Conservation (phyloP, 495 filamentous ascomycete species). For the Beverwykella pulmonaria region DNA sequence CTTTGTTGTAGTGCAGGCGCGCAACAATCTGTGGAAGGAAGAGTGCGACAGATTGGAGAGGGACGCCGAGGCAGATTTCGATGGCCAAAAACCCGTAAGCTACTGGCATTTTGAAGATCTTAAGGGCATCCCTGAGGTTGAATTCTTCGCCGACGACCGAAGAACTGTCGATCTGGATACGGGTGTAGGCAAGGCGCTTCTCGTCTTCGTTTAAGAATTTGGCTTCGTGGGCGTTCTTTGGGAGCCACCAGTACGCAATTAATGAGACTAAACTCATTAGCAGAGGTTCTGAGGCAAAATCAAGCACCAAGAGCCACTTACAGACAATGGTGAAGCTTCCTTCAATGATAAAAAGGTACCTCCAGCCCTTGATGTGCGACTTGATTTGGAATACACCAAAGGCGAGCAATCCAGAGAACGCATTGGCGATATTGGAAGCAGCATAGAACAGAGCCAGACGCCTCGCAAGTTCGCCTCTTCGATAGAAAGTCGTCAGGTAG, state of each 20-base stretch:
- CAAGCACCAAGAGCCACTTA: conserved; percentile 4
- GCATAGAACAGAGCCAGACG: conserved; percentile 80
- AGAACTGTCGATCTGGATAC: conserved; percentile 74
- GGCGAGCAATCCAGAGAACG: conserved; percentile 72
- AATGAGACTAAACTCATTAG: conserved; percentile 48
- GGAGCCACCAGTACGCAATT: conserved; percentile 74
- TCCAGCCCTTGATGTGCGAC: conserved; percentile 60
- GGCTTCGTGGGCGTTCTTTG: conserved; percentile 63
- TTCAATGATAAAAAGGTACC: conserved; percentile 79
- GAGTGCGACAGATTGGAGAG: conserved; percentile 68
- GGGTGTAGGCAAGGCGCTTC: conserved; percentile 69
- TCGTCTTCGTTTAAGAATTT: conserved; percentile 66
- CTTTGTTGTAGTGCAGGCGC: conserved; percentile 61
- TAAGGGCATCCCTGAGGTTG: conserved; percentile 63
- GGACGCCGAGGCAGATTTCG: conserved; percentile 76
- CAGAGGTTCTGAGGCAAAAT: background rate
- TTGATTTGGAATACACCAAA: conserved; percentile 78
- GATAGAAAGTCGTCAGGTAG: conserved; percentile 61
- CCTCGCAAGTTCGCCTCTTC: conserved; percentile 72
- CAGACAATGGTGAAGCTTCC: conserved; percentile 64
- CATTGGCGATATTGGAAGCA: conserved; percentile 71
- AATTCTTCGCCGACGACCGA: conserved; percentile 73
- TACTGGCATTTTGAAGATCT: conserved; percentile 64
- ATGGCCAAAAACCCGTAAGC: conserved; percentile 67
- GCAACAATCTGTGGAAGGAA: conserved; percentile 76